Base-by-base conservation (phyloP, 2,329 filamentous ascomycete species). In the Scytalidium sp. region DNA sequence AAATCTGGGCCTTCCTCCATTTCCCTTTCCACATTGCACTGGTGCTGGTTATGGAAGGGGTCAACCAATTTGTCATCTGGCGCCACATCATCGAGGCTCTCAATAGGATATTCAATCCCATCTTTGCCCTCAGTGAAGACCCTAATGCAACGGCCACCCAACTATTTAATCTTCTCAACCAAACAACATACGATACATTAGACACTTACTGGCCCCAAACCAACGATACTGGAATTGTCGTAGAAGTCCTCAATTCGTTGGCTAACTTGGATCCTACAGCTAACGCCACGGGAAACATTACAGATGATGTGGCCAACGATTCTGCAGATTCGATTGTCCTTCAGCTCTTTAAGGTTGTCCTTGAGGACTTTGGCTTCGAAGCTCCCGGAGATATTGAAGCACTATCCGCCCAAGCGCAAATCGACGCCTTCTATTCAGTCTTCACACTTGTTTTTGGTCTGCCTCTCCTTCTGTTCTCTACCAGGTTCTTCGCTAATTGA, bases 1-100 rank as follows among this genome's bases (percentile, higher is more conserved):
- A 56, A 41, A 43, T 62, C 29, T 76, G 73, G 73, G 70, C 73
- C 1, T 61, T 72, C 5, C 60, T 75, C 2, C 79, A 82, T 61
- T 82, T 81, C 55, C 78, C 78, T 0, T 76, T 81, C 51, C 79
- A 83, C 55, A 70, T 81, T 2, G 67, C 72, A 15, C 71, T 83
- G 19, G 74, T 83, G 19, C 72, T 81, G n/a, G 67, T 79, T 4
- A 72, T 80, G 2, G 79, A 83, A 61, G 79, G 78, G 15, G 47
- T 32, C 2, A 47, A 56, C 2, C 55, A 60, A 36, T 59, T 60
- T 23, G 51, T 60, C 23, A 41, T 56, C n/a, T 59, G 56, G 58
- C 56, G 46, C 3, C 41, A 43, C 41, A 25, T 43, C 41, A 22
- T 43, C 41, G 41, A 36, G 15, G 32, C 32, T n/a, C 13, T 36